A percentile compares a stretch with the other conserved stretches of the same genome.
Evolutionary conservation across 1,284 basidiomycete species (phyloP).

Genomic region (Vanrija pseudolonga): DNA sequence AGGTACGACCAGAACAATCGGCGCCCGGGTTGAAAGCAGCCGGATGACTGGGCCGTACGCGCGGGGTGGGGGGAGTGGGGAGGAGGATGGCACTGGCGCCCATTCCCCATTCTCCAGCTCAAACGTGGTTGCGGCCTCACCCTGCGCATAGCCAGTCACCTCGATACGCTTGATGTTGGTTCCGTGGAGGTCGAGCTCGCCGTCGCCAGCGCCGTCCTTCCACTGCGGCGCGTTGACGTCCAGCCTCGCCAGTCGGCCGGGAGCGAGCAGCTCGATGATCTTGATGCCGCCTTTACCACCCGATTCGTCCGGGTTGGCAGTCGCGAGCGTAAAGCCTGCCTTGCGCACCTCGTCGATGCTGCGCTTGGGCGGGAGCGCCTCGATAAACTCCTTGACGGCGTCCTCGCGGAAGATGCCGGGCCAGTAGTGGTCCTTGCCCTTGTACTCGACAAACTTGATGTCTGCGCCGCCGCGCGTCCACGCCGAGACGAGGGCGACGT

Average conservation of each 20-base stretch:
- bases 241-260: slow-evolving; percentile 41
- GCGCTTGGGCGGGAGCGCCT: slow-evolving; percentile 15
- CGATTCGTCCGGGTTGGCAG: slow-evolving; percentile 47
- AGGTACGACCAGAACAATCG: slow-evolving; percentile 58
- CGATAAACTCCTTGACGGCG: slow-evolving; percentile 35
- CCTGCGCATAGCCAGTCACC: slow-evolving; percentile 1
- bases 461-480: slow-evolving; percentile 17
- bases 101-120: neutral
- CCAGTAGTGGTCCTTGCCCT: slow-evolving; percentile 47
- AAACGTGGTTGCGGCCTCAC: neutral
- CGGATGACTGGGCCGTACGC: slow-evolving; percentile 60
- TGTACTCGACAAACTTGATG: slow-evolving; percentile 39
- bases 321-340: slow-evolving; percentile 44
- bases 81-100: neutral
- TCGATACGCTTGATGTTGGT: slow-evolving; percentile 38
- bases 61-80: slow-evolving; percentile 25
- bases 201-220: slow-evolving; percentile 3
- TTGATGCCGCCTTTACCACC: slow-evolving; percentile 46
- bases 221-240: slow-evolving; percentile 41
- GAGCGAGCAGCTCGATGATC: slow-evolving; percentile 45
- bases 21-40: slow-evolving; percentile 57
- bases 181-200: slow-evolving; percentile 23
- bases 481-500: slow-evolving; percentile 25
- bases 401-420: slow-evolving; percentile 41
- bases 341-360: slow-evolving; percentile 22